phyloP scores from a whole-genome alignment of 2,329 filamentous ascomycete genomes.

The Furcasterigmium sp. region DNA sequence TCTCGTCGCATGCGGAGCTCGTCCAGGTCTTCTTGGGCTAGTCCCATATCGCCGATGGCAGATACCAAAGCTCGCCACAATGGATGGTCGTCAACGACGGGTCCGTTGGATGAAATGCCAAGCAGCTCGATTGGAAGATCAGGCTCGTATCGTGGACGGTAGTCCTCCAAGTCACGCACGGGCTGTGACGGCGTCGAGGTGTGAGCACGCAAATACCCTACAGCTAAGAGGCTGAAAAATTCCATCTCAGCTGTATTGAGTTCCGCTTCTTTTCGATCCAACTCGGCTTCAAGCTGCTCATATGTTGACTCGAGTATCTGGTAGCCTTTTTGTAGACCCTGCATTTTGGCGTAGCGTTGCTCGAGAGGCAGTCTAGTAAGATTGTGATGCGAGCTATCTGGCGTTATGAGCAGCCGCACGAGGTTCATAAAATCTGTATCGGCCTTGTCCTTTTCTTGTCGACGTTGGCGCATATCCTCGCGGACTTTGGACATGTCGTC shows the following conservation, averaged over 20 bases:
- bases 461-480: conserved; percentile 22
- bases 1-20: conserved; percentile 36
- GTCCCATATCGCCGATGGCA: conserved; percentile 37
- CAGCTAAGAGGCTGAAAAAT: conserved; percentile 27
- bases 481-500: conserved; percentile 25
- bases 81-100: conserved; percentile 38
- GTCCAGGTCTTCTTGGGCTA: conserved; percentile 40
- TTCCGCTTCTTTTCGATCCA: conserved; percentile 30
- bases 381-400: conserved; percentile 19
- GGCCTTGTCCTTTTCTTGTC: conserved; percentile 25
- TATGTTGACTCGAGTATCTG: conserved; percentile 26
- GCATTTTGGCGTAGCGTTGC: conserved; percentile 27
- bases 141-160: neutral
- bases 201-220: conserved; percentile 1
- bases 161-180: neutral
- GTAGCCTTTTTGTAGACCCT: conserved; percentile 30
- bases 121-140: conserved; percentile 25
- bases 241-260: conserved; percentile 28
- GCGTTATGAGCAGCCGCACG: conserved; percentile 30
- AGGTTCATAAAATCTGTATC: conserved; percentile 35
- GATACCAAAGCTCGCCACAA: conserved; percentile 38
- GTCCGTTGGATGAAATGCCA: conserved; percentile 27
- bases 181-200: neutral
- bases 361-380: neutral
- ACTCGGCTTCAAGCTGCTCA: conserved; percentile 25